Percentiles rank a stretch among this genome's conserved stretches.
phyloP scores from a whole-genome alignment of 108 stramenopile species.

The Fistulifera solaris region DNA sequence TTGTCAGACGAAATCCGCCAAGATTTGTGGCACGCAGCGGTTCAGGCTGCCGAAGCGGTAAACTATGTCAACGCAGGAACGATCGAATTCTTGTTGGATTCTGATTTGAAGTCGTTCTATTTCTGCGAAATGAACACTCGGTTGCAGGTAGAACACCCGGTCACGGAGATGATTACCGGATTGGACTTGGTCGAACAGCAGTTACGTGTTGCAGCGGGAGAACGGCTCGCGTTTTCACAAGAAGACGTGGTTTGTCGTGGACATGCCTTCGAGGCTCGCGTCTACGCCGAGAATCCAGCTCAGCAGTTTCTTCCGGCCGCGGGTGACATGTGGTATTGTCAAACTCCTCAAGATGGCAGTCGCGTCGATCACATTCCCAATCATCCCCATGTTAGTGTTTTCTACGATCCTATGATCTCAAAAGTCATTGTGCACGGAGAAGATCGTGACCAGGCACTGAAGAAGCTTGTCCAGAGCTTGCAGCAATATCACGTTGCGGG shows the following conservation, averaged over 20 bases:
- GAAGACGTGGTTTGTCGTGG: constrained; percentile 31
- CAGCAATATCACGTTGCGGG: constrained; percentile 71
- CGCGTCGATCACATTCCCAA: constrained; percentile 86
- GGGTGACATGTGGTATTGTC: constrained; percentile 46
- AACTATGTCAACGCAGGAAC: constrained; percentile 91
- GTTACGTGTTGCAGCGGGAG: constrained; percentile 54
- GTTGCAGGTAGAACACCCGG: constrained; percentile 95
- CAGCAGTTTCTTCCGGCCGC: constrained; percentile 89
- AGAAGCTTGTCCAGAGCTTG: constrained; percentile 46
- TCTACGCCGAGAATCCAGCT: constrained; percentile 95
- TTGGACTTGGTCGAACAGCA: constrained; percentile 81
- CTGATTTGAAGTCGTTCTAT: constrained; percentile 80
- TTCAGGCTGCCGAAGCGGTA: constrained; percentile 64
- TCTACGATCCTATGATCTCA: constrained; percentile 97
- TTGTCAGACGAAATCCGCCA: constrained; percentile 56
- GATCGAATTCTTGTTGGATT: constrained; percentile 92
- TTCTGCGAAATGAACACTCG: constrained; percentile 98
- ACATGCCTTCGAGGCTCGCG: constrained; percentile 83
- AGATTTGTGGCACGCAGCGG: constrained; percentile 85
- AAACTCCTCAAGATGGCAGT: constrained; percentile 40
- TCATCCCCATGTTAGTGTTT: constrained; percentile 79
- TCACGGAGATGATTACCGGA: constrained; percentile 89
- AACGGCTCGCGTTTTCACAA: constrained; percentile 34
- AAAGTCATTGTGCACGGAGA: constrained; percentile 79
- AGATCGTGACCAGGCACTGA: constrained; percentile 39